Evolutionary conservation across 352 stramenopile genomes (phyloP), one percentile per base, ranked within the genome.

Genomic region (Pythium rhizo-oryzae): DNA sequence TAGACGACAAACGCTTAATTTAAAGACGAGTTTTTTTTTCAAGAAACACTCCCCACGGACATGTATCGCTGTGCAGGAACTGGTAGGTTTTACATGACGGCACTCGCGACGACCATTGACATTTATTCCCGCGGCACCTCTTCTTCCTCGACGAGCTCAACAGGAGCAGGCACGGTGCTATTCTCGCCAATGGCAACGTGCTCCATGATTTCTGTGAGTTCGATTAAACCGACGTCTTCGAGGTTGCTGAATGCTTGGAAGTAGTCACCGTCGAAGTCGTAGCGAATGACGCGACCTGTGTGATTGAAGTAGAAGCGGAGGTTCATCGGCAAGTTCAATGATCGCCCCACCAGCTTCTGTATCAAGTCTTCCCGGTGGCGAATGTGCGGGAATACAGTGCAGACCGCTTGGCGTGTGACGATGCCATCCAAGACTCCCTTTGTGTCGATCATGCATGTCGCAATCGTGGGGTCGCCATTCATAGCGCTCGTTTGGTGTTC

Each of bases 211-310:
- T 68, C 28, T 4, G 43, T 30, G 25, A 70, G 43, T 23, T 70
- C 63, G 5, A 59, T 49, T 19, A 70, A 41, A 18, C 44, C 49
- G 23, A 70, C 30, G 44, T 53, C 63, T 57, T 63, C 54, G 23
- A 59, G 24, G 16, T 35, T 57, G 35, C 44, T 50, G 18, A 70
- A 54, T 5, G 54, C 46, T n/a, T 63, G 39, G 33, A 70, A 59
- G 24, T 62, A 62, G 37, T 70, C 63, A 9, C 33, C 54, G 43
- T 70, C 46, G 24, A 70, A 70, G 33, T 70, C 63, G 54, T 64
- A 50, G 6, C 63, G 63, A 54, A 58, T 47, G 5, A 70, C 35
- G 1, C 55, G 63, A 2, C 63, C 63, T 0, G 4, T 8, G 44
- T 7, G 23, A 24, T 70, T 70, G 55, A 59, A 64, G 46, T 70